A percentile compares a stretch with the other conserved stretches of the same genome.
phyloP scores from a whole-genome alignment of 2,329 filamentous ascomycete genomes.

The Huntiella abstrusa region DNA sequence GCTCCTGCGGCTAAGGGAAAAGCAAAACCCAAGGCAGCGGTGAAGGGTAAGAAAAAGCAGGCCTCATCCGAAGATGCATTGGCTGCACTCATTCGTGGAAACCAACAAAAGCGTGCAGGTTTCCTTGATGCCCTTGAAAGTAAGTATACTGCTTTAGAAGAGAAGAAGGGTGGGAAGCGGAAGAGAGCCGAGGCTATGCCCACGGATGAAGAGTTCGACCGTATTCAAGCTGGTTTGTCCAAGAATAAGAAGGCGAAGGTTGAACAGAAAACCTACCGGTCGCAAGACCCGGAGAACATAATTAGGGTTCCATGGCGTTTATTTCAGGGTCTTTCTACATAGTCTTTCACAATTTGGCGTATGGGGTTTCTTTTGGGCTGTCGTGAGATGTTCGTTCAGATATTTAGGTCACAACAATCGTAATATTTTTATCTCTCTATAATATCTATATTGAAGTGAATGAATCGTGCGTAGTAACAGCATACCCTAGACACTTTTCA shows the following conservation, averaged over 20 bases:
- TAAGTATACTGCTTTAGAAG: constrained; percentile 41
- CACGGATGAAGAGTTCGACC: constrained; percentile 37
- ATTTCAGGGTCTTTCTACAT: too few relatives aligned
- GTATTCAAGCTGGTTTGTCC: constrained; percentile 18
- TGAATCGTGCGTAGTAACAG: too few relatives aligned
- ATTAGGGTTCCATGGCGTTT: background rate
- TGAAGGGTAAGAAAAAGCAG: constrained; percentile 21
- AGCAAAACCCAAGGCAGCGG: background rate
- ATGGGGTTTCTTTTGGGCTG: too few relatives aligned
- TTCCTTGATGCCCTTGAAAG: constrained; percentile 60
- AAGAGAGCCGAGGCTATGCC: constrained; percentile 41
- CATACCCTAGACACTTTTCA: too few relatives aligned
- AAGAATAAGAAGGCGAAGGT: constrained; percentile 16
- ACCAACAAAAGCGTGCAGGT: constrained; percentile 43
- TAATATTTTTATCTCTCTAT: too few relatives aligned
- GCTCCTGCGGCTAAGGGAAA: background rate
- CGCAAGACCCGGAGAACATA: constrained; percentile 1
- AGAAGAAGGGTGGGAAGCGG: constrained; percentile 32
- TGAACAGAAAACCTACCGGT: constrained; percentile 12
- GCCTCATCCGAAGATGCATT: constrained; percentile 33
- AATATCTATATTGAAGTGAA: too few relatives aligned
- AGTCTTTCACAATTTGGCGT: too few relatives aligned
- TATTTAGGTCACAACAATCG: too few relatives aligned
- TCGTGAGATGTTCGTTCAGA: too few relatives aligned
- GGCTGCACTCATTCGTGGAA: constrained; percentile 54